Conservation (phyloP, 2,329 filamentous ascomycete genomes). For the Nigrospora oryzae region DNA sequence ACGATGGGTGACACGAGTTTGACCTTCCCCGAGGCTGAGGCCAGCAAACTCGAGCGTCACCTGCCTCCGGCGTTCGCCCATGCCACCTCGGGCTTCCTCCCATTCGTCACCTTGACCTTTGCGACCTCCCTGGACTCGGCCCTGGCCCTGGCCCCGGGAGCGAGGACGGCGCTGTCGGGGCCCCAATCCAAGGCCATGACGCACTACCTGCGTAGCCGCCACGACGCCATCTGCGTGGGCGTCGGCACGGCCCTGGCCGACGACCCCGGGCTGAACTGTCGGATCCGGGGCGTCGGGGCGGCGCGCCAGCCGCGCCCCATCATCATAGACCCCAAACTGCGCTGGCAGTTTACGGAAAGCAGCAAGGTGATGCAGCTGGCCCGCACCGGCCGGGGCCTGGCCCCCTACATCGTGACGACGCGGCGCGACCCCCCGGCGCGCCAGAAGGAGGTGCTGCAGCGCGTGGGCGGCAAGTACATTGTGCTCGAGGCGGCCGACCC, state of each 20-base stretch:
- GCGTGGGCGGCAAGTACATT: constrained; percentile 45
- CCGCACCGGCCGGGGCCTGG: constrained; percentile 56
- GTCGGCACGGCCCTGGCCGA: constrained; percentile 2
- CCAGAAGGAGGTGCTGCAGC: constrained; percentile 32
- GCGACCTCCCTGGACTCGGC: constrained; percentile 82
- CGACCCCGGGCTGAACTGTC: constrained; percentile 1
- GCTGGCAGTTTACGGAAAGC: constrained; percentile 56
- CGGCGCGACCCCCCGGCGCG: constrained; percentile 33
- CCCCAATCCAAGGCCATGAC: constrained; percentile 84
- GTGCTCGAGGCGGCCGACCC: constrained; percentile 15
- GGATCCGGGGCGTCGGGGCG: neutral
- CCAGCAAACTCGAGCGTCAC: constrained; percentile 19
- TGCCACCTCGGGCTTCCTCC: neutral
- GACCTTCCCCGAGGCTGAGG: constrained; percentile 16
- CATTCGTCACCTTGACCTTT: constrained; percentile 70
- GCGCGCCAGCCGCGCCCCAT: constrained; percentile 69
- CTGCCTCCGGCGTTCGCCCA: constrained; percentile 10
- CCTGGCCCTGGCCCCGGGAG: constrained; percentile 66
- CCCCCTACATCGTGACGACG: constrained; percentile 62
- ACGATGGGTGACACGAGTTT: constrained; percentile 8
- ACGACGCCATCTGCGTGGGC: constrained; percentile 79
- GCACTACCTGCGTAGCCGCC: constrained; percentile 73
- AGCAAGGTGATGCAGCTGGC: constrained; percentile 63
- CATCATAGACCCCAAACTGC: constrained; percentile 68
- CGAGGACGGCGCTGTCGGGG: constrained; percentile 75